Conservation (phyloP, 306 rosid genomes). For the Trichosanthes cucumerina region DNA sequence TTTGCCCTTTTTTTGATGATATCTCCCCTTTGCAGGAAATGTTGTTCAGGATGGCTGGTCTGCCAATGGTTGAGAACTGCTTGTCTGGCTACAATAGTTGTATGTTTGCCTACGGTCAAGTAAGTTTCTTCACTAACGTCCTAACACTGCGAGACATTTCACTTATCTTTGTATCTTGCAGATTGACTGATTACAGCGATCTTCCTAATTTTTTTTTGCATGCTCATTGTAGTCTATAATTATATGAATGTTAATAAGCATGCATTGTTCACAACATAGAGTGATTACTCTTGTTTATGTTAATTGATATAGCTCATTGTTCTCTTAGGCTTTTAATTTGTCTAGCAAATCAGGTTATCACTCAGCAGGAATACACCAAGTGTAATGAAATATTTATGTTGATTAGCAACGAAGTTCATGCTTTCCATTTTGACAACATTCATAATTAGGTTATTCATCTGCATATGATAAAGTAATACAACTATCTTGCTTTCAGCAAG, state of each 20-base stretch:
- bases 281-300: background rate
- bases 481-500: background rate
- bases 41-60: slow-evolving; percentile 88
- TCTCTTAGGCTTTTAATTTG: background rate
- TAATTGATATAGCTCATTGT: background rate
- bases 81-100: slow-evolving; percentile 93
- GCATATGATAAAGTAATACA: background rate
- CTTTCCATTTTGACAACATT: background rate
- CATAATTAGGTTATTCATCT: background rate
- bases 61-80: slow-evolving; percentile 97
- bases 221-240: background rate
- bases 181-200: background rate
- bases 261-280: background rate
- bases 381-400: background rate
- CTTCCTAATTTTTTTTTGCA: background rate
- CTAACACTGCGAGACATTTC: background rate
- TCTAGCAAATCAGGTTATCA: background rate
- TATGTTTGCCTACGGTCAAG: slow-evolving; percentile 99
- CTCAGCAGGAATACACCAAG: background rate
- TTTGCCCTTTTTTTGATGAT: background rate
- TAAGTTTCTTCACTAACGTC: slow-evolving; percentile 22
- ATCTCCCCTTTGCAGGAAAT: slow-evolving; percentile 42
- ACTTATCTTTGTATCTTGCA: background rate
- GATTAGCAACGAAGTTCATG: background rate
- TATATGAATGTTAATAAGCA: background rate